Conservation (phyloP, 179 eudicot genomes). For the Spinacia oleracea region DNA sequence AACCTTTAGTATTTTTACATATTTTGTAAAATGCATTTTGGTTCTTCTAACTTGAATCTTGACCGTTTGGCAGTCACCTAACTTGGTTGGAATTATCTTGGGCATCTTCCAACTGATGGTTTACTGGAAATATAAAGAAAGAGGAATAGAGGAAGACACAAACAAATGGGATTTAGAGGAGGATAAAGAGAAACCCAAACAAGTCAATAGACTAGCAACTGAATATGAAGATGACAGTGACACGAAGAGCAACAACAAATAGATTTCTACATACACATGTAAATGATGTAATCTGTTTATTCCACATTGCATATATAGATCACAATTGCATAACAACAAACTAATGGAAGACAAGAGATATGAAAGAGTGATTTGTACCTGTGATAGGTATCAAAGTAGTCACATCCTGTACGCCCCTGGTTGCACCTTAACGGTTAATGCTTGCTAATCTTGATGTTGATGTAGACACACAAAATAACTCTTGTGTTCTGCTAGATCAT, state of each 20-base stretch:
- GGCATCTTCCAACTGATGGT: constrained; percentile 60
- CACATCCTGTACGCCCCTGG: neutral
- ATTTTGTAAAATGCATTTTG: neutral
- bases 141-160: constrained; percentile 36
- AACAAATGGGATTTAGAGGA: constrained; percentile 52
- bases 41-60: constrained; percentile 10
- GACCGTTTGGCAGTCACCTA: constrained; percentile 56
- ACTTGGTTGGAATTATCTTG: constrained; percentile 58
- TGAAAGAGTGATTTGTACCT: neutral
- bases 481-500: neutral
- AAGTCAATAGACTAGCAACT: constrained; percentile 23
- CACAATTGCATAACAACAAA: neutral
- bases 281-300: constrained; percentile 8
- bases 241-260: constrained; percentile 3
- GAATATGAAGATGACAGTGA: neutral
- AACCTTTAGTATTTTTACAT: too few relatives aligned
- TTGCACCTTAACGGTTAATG: too few relatives aligned
- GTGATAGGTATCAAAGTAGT: neutral
- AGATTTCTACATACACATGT: neutral
- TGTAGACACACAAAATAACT: neutral
- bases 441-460: neutral
- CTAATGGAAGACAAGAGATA: neutral
- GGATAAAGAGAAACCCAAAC: constrained; percentile 24
- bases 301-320: neutral
- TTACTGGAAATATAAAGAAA: constrained; percentile 58